Conservation (phyloP, 495 filamentous ascomycete genomes). For the Hyaloscypha finlandica region DNA sequence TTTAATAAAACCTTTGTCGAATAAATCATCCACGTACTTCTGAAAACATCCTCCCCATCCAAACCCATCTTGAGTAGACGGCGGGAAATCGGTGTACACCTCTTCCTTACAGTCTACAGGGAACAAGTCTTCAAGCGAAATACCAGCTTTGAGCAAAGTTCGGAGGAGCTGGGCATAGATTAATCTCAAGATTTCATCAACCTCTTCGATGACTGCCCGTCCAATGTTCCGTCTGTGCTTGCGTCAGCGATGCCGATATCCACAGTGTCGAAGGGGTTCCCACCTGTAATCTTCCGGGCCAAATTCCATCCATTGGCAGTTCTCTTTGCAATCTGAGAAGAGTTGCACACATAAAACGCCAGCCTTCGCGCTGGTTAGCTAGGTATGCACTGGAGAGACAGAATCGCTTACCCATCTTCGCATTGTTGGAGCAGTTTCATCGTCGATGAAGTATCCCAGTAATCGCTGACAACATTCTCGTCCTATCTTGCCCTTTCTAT, state of each 20-base stretch:
- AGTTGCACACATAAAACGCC: slow-evolving; percentile 24
- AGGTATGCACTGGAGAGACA: background rate
- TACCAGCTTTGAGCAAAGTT: background rate
- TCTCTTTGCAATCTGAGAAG: slow-evolving; percentile 4
- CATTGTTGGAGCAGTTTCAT: background rate
- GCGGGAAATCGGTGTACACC: background rate
- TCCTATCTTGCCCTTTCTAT: slow-evolving; percentile 16
- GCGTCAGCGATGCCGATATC: background rate
- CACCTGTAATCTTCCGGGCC: slow-evolving; percentile 17
- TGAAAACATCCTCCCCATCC: background rate
- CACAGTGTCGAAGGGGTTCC: background rate
- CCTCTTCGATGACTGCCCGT: background rate
- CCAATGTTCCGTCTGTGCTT: slow-evolving; percentile 12
- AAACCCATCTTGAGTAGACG: background rate
- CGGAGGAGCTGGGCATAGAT: slow-evolving; percentile 13
- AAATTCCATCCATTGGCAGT: slow-evolving; percentile 7
- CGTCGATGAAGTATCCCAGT: slow-evolving; percentile 15
- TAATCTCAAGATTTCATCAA: slow-evolving; percentile 8
- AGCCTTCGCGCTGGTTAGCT: slow-evolving; percentile 9
- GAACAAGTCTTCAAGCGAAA: background rate
- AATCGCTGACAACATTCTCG: slow-evolving; percentile 10
- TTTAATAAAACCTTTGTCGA: background rate
- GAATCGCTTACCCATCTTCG: slow-evolving; percentile 25
- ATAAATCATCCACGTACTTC: background rate
- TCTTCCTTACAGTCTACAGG: background rate